Evolutionary conservation across 2,329 filamentous ascomycete species (phyloP).

Genomic region (Penicillium occitanis): DNA sequence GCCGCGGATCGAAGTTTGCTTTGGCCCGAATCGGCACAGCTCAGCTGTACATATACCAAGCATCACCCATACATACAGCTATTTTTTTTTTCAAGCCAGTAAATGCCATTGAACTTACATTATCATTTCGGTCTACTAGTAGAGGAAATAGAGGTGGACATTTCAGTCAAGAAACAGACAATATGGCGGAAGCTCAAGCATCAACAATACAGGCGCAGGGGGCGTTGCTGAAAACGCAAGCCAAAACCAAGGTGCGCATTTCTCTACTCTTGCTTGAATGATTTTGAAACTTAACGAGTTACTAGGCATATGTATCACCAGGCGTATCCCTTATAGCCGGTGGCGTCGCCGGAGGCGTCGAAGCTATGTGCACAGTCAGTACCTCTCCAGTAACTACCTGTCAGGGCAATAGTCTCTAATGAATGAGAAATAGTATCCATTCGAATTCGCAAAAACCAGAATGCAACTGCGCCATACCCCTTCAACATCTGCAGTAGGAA

Average conservation of each 20-base stretch:
- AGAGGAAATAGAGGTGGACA: no score
- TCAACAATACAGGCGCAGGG: neutral
- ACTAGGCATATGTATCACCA: conserved; percentile 33
- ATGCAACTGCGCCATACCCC: conserved; percentile 53
- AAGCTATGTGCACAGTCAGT: conserved; percentile 51
- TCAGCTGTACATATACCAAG: neutral
- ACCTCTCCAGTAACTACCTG: no score
- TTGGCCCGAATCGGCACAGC: neutral
- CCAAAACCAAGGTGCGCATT: neutral
- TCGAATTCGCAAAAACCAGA: conserved; percentile 67
- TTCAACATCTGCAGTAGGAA: conserved; percentile 41
- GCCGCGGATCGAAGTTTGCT: neutral
- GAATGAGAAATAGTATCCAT: conserved; percentile 54
- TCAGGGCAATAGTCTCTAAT: neutral
- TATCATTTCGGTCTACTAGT: neutral
- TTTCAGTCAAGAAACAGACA: neutral
- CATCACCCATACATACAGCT: neutral
- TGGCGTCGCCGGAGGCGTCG: conserved; percentile 54
- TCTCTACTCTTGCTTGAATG: neutral
- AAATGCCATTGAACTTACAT: neutral
- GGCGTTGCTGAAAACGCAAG: neutral
- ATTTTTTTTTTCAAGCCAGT: no score
- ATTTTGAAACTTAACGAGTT: neutral
- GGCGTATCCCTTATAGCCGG: conserved; percentile 53
- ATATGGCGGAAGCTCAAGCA: conserved; percentile 12